phyloP scores from a whole-genome alignment of 148 eudicot species.

The Camellia granthamiana region DNA sequence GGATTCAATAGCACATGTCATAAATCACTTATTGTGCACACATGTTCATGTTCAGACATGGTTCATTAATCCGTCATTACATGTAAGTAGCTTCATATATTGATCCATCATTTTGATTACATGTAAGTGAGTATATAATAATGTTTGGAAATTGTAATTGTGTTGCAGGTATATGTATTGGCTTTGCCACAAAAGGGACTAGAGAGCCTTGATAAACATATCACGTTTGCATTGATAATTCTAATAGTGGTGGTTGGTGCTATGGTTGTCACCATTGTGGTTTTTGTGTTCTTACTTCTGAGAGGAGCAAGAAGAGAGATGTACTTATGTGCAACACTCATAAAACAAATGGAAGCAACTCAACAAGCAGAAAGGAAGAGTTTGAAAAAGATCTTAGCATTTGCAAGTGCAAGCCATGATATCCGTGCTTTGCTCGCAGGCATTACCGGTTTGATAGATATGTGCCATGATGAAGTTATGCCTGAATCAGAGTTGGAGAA shows the following conservation, averaged over 20 bases:
- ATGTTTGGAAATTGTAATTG: background rate
- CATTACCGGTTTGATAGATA: constrained; percentile 46
- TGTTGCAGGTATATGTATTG: constrained; percentile 47
- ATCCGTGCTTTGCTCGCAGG: constrained; percentile 64
- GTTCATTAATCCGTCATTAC: too few relatives aligned
- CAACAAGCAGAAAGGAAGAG: constrained; percentile 63
- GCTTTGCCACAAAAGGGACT: constrained; percentile 33
- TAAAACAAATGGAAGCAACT: constrained; percentile 66
- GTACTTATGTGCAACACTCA: constrained; percentile 43
- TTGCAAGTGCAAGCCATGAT: constrained; percentile 76
- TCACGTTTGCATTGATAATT: constrained; percentile 26
- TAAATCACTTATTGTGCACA: too few relatives aligned
- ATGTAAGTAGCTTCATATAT: too few relatives aligned
- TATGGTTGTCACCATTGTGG: constrained; percentile 19
- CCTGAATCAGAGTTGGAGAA: constrained; percentile 44
- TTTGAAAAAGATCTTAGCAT: constrained; percentile 58
- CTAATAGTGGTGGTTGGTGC: constrained; percentile 25
- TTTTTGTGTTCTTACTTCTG: constrained; percentile 27
- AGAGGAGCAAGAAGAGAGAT: constrained; percentile 40
- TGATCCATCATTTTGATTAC: too few relatives aligned
- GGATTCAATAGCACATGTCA: too few relatives aligned
- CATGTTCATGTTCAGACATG: too few relatives aligned
- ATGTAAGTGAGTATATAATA: background rate
- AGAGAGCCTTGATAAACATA: constrained; percentile 18
- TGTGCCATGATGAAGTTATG: constrained; percentile 29